phyloP scores from a whole-genome alignment of 805 yeast species.

The Nakazawaea anatomiae region DNA sequence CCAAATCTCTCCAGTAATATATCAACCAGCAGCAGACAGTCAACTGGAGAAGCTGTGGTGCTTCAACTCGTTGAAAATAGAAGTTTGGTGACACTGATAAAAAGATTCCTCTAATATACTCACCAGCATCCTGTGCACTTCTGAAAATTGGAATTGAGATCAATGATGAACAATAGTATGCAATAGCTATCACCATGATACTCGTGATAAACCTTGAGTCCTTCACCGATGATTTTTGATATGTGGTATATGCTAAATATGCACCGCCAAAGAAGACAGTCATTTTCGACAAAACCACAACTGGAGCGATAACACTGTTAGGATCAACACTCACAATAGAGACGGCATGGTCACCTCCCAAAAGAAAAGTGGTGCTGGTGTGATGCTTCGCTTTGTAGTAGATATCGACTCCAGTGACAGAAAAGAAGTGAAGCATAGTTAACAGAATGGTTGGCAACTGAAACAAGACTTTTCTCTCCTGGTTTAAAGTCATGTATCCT shows the following conservation, averaged over 20 bases:
- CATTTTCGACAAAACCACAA: slow-evolving; percentile 2
- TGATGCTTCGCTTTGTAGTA: not conserved
- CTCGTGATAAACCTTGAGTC: slow-evolving; percentile 1
- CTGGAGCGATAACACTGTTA: not conserved
- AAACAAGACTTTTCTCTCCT: not conserved
- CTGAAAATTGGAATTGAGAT: slow-evolving; percentile 1
- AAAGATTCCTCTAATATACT: not conserved
- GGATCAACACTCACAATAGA: not conserved
- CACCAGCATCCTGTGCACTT: not conserved
- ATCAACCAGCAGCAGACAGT: slow-evolving; percentile 4
- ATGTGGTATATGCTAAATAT: not conserved
- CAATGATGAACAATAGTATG: slow-evolving; percentile 1
- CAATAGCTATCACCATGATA: not conserved
- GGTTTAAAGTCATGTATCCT: slow-evolving; percentile 5
- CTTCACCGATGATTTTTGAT: not conserved
- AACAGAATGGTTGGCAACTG: not conserved
- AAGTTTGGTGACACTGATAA: not conserved
- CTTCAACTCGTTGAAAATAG: not conserved
- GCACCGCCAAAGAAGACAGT: not conserved
- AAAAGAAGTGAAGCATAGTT: slow-evolving; percentile 1
- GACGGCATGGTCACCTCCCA: not conserved
- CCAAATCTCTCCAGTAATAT: slow-evolving; percentile 8
- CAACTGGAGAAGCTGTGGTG: slow-evolving; percentile 6
- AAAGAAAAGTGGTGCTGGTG: not conserved
- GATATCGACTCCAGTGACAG: slow-evolving; percentile 2